Base-by-base conservation (phyloP, 176 grass and related monocot genomes). In the Leersia perrieri region DNA sequence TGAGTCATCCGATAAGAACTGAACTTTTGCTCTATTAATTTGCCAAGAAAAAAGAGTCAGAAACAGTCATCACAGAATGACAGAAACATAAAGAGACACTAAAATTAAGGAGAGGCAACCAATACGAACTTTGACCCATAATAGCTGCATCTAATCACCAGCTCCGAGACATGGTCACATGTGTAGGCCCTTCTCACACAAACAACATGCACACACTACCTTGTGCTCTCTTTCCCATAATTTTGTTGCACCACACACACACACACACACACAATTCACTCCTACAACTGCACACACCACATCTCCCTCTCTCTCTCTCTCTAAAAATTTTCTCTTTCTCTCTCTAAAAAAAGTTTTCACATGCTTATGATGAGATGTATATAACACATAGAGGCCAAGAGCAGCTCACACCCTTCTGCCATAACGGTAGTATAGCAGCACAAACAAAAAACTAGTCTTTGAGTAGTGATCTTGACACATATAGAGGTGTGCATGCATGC, bases 141-240 rank as follows among this genome's bases (percentile, higher is more conserved):
- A 94, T 76, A 88, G 75, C 79, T 90, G 81, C 88, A 83, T 90
- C 84, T 82, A 76, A 93, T 90, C 91, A 85, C 87, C 82, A 84
- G 53, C 58, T 88, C 75, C 88, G 73, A 89, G 89, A 91, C 89
- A 84, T 66, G 74, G 68, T 25, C 92, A 94, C 92, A 91, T 94
- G 92, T 91, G 89, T 91, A 88, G 92, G 92, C 60, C 83, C 86
- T 84, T 88, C 74, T 88, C 74, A 38, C 66, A 83, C 70, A 73
- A 72, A 82, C 76, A 63, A 83, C 18, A 35, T 76, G 39, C 85
- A 76, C 85, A 82, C 85, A 70, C 53, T 77, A 72, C 67, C 83
- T 79, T 74, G 36, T 58, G 74, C 87, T 85, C 88, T 73, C 60
- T 83, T 88, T 87, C 85, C 91, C 85, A 91, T 88, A 86, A 83